A percentile compares a stretch with the other conserved stretches of the same genome.
Conservation (phyloP, 805 yeast genomes). For the Kodamaea leandrae region DNA sequence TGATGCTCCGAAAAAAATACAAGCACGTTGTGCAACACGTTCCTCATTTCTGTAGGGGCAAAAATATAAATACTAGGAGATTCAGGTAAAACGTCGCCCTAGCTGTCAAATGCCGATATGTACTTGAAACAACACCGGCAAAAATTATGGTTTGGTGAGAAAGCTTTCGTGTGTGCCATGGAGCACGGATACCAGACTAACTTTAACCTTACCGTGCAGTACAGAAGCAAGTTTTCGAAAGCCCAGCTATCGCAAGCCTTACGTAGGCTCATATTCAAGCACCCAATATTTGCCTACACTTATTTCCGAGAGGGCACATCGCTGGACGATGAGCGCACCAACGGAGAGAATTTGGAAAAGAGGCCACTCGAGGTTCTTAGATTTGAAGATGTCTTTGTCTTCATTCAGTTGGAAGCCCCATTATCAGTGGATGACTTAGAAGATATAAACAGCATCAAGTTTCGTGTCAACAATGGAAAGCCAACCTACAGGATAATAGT, state of each 20-base stretch:
- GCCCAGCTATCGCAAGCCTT: constrained; percentile 9
- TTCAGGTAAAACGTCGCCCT: neutral
- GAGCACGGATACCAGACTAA: constrained; percentile 9
- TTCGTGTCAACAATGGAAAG: constrained; percentile 3
- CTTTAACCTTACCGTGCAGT: constrained; percentile 8
- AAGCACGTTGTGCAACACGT: constrained; percentile 8
- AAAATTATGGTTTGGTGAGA: constrained; percentile 10
- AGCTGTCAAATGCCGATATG: neutral
- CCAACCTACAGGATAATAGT: constrained; percentile 7
- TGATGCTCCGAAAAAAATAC: no score
- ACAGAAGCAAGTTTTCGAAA: neutral
- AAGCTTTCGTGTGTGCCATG: constrained; percentile 9
- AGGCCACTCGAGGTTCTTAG: constrained; percentile 4
- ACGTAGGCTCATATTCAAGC: constrained; percentile 6
- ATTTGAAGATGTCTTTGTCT: constrained; percentile 8
- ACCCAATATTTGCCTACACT: constrained; percentile 8
- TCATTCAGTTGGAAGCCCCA: neutral
- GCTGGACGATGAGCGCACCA: constrained; percentile 7
- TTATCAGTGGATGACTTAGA: neutral
- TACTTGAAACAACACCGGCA: constrained; percentile 4
- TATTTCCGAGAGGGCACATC: constrained; percentile 7
- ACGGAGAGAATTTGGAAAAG: constrained; percentile 7
- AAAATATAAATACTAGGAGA: constrained; percentile 4
- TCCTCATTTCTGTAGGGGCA: constrained; percentile 1
- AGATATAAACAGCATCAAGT: constrained; percentile 5